Percentiles rank a stretch among this genome's conserved stretches.
Evolutionary conservation across 169 alveolate genomes (phyloP).

Genomic region (Babesia microti): DNA sequence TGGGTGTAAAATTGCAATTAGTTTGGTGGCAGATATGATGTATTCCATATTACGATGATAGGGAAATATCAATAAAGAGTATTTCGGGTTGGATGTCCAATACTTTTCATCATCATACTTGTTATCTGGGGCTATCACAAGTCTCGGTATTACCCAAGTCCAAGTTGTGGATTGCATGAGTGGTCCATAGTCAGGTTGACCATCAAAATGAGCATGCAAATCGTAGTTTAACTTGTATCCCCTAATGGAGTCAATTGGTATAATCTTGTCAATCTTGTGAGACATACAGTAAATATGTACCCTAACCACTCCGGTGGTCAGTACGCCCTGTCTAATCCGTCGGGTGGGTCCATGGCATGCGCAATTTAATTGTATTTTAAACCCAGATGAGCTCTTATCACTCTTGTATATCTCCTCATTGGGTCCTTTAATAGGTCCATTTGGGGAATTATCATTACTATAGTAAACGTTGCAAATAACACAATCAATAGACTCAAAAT

Average conservation of each 20-base stretch:
- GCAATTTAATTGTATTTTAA: background rate
- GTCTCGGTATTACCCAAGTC: slow-evolving; percentile 41
- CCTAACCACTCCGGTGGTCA: slow-evolving; percentile 33
- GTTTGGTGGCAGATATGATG: slow-evolving; percentile 16
- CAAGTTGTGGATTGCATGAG: slow-evolving; percentile 12
- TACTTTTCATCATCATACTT: slow-evolving; percentile 11
- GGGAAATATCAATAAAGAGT: slow-evolving; percentile 30
- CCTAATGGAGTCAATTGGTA: slow-evolving; percentile 5
- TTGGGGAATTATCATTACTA: slow-evolving; percentile 2
- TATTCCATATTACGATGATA: slow-evolving; percentile 18
- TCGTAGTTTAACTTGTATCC: slow-evolving; percentile 42
- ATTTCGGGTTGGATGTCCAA: slow-evolving; percentile 36
- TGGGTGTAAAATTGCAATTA: slow-evolving; percentile 38
- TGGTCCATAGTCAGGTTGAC: slow-evolving; percentile 4
- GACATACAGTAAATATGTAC: slow-evolving; percentile 12
- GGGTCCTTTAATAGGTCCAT: slow-evolving; percentile 38
- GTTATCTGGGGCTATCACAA: slow-evolving; percentile 1
- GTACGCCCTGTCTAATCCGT: slow-evolving; percentile 3
- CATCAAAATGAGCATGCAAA: slow-evolving; percentile 38
- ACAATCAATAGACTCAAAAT: slow-evolving; percentile 19
- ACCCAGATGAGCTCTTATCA: background rate
- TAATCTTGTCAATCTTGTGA: slow-evolving; percentile 12
- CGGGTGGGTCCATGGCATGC: background rate
- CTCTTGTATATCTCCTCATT: slow-evolving; percentile 11
- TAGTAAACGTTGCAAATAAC: slow-evolving; percentile 20